phyloP scores from a whole-genome alignment of 1,284 basidiomycete species.

The Cutaneotrichosporon sp. region DNA sequence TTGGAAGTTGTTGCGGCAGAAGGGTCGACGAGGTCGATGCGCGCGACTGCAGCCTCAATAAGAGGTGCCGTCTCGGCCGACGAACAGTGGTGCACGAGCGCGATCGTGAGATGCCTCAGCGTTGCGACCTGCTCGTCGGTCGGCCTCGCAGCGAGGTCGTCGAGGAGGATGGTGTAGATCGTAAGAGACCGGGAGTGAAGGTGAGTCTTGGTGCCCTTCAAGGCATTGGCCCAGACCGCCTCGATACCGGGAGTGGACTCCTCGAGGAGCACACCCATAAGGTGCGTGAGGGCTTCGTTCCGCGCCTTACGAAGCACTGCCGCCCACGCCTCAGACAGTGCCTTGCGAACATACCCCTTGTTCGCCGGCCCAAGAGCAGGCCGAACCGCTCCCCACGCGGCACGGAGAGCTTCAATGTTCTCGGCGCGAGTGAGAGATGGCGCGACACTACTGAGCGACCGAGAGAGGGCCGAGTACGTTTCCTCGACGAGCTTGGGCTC shows the following conservation, averaged over 20 bases:
- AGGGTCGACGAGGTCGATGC: conserved; percentile 23
- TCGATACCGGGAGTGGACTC: conserved; percentile 40
- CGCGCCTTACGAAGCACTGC: conserved; percentile 48
- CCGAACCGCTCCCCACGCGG: conserved; percentile 39
- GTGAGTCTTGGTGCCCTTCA: conserved; percentile 64
- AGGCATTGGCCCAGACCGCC: conserved; percentile 43
- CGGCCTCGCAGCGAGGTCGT: conserved; percentile 30
- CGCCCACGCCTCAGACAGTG: conserved; percentile 51
- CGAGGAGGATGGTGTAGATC: conserved; percentile 60
- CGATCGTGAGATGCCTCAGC: conserved; percentile 60
- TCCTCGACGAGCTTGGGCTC: conserved; percentile 50
- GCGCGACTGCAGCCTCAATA: conserved; percentile 55
- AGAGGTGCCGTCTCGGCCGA: conserved; percentile 65
- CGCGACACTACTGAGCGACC: conserved; percentile 44
- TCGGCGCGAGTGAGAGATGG: conserved; percentile 39
- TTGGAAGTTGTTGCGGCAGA: conserved; percentile 22
- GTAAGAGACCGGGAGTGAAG: conserved; percentile 72
- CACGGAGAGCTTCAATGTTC: conserved; percentile 25
- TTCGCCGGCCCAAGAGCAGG: conserved; percentile 41
- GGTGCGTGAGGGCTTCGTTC: conserved; percentile 36
- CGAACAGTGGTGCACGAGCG: conserved; percentile 72
- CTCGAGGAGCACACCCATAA: conserved; percentile 39
- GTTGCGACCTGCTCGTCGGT: conserved; percentile 53
- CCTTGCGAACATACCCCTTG: conserved; percentile 50
- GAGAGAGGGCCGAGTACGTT: conserved; percentile 51